Evolutionary conservation across 306 rosid genomes (phyloP), one percentile per base, ranked within the genome.

Genomic region (Luffa acutangula): DNA sequence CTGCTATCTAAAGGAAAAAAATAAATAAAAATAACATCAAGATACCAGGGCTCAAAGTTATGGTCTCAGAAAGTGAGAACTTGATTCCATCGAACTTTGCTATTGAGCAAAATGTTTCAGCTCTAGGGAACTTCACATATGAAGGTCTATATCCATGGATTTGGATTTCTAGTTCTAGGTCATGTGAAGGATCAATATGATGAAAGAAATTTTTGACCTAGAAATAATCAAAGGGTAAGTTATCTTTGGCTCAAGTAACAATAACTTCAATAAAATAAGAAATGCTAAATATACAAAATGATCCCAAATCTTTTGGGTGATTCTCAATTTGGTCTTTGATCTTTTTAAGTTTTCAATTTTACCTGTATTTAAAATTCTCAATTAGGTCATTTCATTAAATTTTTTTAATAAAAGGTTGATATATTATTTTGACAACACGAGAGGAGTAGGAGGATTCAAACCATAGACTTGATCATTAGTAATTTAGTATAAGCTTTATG

Each of bases 111-210:
- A 94, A 94, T 78, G 87, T 85, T 80, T 94, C 98, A 41, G 89
- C 75, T 56, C 97, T 96, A 18, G 97, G 93, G 81, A 94, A 92
- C 80, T 87, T 93, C 86, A 92, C 79, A 82, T 80, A 80, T 42
- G 90, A 80, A 59, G 87, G 83, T 78, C 87, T 89, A 76, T 84
- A 92, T 81, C 97, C 97, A 75, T 84, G 87, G 80, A 94, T 82
- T 84, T 75, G 82, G 82, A 94, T 85, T 86, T 91, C 90, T 82
- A 94, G 69, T 74, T 84, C 91, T 5, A 94, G 89, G 70, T 94
- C 97, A 89, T 94, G 98, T 9, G 92, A 94, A 79, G 98, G 93
- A 83, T 94, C 98, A 84, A 94, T 83, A 81, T 91, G 88, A 87
- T 92, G 92, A 82, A 94, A 86, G 80, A 85, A 83, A 81, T 92